Evolutionary conservation across 1,284 basidiomycete genomes (phyloP).

Genomic region (Laetiporus sulphureus): DNA sequence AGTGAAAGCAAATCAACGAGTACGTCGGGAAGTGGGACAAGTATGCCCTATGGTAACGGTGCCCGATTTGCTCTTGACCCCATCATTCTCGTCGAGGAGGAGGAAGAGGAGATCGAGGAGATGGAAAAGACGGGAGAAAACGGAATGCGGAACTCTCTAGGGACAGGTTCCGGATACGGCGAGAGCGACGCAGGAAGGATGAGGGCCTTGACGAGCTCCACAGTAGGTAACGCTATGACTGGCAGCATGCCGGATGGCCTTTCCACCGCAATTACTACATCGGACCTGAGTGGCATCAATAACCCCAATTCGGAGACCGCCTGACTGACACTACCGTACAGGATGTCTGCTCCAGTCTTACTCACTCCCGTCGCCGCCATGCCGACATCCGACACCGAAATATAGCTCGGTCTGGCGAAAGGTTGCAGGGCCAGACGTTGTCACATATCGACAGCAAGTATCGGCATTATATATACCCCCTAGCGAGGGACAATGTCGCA

Average conservation of each 20-base stretch:
- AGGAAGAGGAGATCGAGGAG: slow-evolving; percentile 64
- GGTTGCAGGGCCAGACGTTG: slow-evolving; percentile 74
- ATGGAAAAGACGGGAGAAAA: slow-evolving; percentile 33
- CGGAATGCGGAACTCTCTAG: slow-evolving; percentile 13
- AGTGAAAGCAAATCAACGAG: slow-evolving; percentile 30
- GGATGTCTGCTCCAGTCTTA: slow-evolving; percentile 37
- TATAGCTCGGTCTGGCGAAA: slow-evolving; percentile 70
- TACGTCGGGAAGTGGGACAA: slow-evolving; percentile 44
- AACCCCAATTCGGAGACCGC: slow-evolving; percentile 26
- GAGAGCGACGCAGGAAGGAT: slow-evolving; percentile 29
- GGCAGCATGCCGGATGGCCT: slow-evolving; percentile 26
- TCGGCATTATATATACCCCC: slow-evolving; percentile 6
- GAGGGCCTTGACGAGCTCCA: slow-evolving; percentile 44
- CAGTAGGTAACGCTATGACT: slow-evolving; percentile 37
- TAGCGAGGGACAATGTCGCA: no score
- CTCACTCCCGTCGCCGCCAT: slow-evolving; percentile 64
- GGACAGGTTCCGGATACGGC: slow-evolving; percentile 24
- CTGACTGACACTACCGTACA: slow-evolving; percentile 14
- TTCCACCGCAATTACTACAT: slow-evolving; percentile 59
- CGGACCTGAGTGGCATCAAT: slow-evolving; percentile 43
- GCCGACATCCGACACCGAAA: slow-evolving; percentile 61
- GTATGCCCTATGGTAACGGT: slow-evolving; percentile 50
- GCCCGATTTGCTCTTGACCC: slow-evolving; percentile 48
- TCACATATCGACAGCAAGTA: slow-evolving; percentile 25
- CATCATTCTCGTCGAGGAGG: slow-evolving; percentile 63